These are phyloP conservation scores for Trichoderma erinaceum DNA, from an alignment of 495 filamentous ascomycete genomes.

Conservation along the genomic window DNA sequence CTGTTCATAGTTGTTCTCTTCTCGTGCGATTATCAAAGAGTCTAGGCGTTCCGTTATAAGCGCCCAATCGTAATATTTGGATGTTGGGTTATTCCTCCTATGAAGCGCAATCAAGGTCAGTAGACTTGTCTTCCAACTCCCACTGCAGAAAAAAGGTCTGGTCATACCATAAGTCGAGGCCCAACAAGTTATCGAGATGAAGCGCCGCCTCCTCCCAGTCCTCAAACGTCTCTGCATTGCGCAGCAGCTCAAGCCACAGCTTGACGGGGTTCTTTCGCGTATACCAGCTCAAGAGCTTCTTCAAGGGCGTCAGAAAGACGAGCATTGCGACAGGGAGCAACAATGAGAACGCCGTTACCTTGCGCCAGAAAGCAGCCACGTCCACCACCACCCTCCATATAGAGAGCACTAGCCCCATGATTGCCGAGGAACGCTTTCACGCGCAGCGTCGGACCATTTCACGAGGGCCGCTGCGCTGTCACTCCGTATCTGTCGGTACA, in stretches of 20 bases:
- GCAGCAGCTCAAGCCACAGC: constrained; percentile 51
- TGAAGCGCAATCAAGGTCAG: constrained; percentile 16
- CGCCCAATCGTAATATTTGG: constrained; percentile 80
- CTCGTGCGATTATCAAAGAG: constrained; percentile 65
- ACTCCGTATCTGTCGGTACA: not conserved
- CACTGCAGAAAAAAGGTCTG: not conserved
- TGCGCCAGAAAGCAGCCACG: constrained; percentile 58
- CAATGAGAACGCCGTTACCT: constrained; percentile 37
- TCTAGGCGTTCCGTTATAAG: constrained; percentile 75
- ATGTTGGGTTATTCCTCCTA: constrained; percentile 76
- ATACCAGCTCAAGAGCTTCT: constrained; percentile 55
- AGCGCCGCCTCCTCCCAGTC: constrained; percentile 79
- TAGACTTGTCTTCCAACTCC: not conserved
- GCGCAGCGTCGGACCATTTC: not conserved
- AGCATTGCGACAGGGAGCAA: constrained; percentile 14
- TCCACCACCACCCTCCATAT: constrained; percentile 53
- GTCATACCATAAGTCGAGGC: constrained; percentile 71
- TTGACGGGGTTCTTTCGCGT: constrained; percentile 46
- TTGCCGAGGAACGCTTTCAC: constrained; percentile 10
- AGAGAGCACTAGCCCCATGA: constrained; percentile 33
- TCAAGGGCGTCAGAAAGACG: constrained; percentile 16
- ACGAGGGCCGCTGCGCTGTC: not conserved
- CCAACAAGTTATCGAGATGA: constrained; percentile 69
- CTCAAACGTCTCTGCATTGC: constrained; percentile 62
- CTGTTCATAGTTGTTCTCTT: constrained; percentile 65